Percentiles rank a stretch among this genome's conserved stretches.
Evolutionary conservation across 192 early-diverging fungal genomes (phyloP).

Genomic region (Podila horticola): DNA sequence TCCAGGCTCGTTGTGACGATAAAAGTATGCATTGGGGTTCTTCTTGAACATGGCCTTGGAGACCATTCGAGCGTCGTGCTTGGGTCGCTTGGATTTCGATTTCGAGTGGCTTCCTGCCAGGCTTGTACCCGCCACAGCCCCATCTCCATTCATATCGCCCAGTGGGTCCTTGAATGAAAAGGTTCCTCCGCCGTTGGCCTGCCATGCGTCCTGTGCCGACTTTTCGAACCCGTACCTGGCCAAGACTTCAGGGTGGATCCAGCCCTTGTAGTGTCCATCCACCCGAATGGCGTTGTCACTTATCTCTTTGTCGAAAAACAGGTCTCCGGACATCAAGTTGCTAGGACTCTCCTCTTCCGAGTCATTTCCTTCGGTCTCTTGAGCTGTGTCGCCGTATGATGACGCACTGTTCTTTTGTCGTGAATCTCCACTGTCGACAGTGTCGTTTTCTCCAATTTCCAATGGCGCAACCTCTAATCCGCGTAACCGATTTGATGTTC

Average conservation of each 20-base stretch:
- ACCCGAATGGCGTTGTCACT: constrained; percentile 64
- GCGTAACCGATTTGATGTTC: constrained; percentile 47
- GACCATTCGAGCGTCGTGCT: constrained; percentile 47
- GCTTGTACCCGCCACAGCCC: constrained; percentile 21
- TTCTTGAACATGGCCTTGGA: constrained; percentile 76
- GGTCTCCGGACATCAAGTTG: constrained; percentile 60
- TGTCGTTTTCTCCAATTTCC: constrained; percentile 36
- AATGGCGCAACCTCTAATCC: constrained; percentile 27
- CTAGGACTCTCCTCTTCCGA: constrained; percentile 48
- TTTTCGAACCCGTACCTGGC: constrained; percentile 67
- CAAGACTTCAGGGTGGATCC: constrained; percentile 68
- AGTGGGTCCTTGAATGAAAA: constrained; percentile 76
- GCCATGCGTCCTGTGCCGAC: constrained; percentile 74
- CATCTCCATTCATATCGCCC: constrained; percentile 39
- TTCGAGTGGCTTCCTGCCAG: constrained; percentile 1
- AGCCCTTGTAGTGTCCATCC: constrained; percentile 71
- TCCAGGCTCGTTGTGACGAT: constrained; percentile 81
- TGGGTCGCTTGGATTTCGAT: constrained; percentile 12
- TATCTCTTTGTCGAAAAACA: constrained; percentile 62
- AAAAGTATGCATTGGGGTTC: constrained; percentile 83
- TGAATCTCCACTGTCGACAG: neutral
- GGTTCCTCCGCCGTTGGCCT: constrained; percentile 78
- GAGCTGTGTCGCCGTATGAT: constrained; percentile 21
- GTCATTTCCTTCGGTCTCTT: neutral
- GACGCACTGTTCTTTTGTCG: constrained; percentile 47